Base-by-base conservation (phyloP, 352 stramenopile genomes). In the Pythium utonaiense region DNA sequence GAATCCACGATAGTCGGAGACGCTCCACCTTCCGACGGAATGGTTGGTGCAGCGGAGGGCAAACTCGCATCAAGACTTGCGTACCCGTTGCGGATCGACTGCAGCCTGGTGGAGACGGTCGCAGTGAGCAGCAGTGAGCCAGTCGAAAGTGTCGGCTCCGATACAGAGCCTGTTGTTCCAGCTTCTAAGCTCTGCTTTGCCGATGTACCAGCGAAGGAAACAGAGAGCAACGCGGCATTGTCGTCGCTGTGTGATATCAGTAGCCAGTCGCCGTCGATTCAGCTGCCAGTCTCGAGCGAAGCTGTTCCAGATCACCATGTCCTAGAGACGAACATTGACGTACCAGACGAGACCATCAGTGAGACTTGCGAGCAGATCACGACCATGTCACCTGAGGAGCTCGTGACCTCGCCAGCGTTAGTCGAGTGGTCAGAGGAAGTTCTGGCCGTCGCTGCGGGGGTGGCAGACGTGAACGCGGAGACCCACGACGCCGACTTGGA, bases 401-500 rank as follows among this genome's bases (percentile, higher is more conserved):
- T 33, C 28, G 5, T 33, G 5, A 33, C 9, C 28, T 33, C 9
- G 45, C 22, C 13, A 34, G 6, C 45, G 22, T 21, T 12, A 22
- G 27, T 24, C 22, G 24, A 34, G 21, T 52, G 45, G 45, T 17
- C 12, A 7, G 27, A 19, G 22, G 22, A 52, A 10, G 7, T 42
- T 14, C n/a, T 50, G 22, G 21, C 22, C 0, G n/a, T 33, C 24
- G 21, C 3, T 16, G 3, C 34, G n/a, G 34, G 30, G 42, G 12
- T 22, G 14, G 40, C 22, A 7, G 42, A n/a, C 22, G 42, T 21
- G 12, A 19, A 6, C 21, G 21, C 3, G 6, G 48, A 27, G 8
- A 28, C n/a, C 6, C 8, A 25, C 2, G 48, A 50, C 21, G 36
- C 36, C 17, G 57, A 67, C 7, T 51, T 28, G 8, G 71, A 78